phyloP scores from a whole-genome alignment of 2,329 filamentous ascomycete genomes.

The Colletotrichum sublineola region DNA sequence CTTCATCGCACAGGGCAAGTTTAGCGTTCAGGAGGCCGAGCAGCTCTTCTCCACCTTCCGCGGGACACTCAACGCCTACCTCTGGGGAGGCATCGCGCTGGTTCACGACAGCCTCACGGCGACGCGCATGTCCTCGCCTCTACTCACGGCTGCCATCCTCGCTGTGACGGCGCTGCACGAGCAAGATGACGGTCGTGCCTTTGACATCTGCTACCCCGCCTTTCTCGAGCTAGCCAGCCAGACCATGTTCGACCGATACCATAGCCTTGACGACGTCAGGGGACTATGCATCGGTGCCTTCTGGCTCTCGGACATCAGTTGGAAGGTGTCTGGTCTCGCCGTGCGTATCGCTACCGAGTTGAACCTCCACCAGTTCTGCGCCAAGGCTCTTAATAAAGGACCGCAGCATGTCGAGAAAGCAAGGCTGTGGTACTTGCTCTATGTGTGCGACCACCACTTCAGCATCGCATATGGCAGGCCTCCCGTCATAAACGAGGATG shows the following conservation, averaged over 20 bases:
- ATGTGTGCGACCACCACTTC: slow-evolving; percentile 76
- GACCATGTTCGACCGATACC: slow-evolving; percentile 66
- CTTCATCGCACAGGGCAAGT: slow-evolving; percentile 49
- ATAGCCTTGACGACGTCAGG: slow-evolving; percentile 70
- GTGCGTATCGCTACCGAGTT: slow-evolving; percentile 71
- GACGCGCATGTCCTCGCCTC: slow-evolving; percentile 48
- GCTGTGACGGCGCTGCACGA: slow-evolving; percentile 50
- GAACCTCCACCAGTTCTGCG: slow-evolving; percentile 67
- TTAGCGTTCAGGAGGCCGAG: slow-evolving; percentile 48
- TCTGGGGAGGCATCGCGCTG: slow-evolving; percentile 51
- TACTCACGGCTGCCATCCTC: slow-evolving; percentile 51
- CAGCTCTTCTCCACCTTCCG: slow-evolving; percentile 48
- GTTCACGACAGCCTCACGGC: slow-evolving; percentile 48
- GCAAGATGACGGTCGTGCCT: slow-evolving; percentile 57
- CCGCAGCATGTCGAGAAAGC: slow-evolving; percentile 67
- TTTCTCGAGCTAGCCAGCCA: slow-evolving; percentile 69
- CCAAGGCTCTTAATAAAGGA: slow-evolving; percentile 59
- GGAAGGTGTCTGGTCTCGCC: slow-evolving; percentile 71
- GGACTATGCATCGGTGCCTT: slow-evolving; percentile 74
- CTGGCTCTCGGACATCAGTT: slow-evolving; percentile 69
- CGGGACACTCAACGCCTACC: slow-evolving; percentile 50
- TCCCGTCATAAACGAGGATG: slow-evolving; percentile 70
- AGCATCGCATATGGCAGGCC: slow-evolving; percentile 72
- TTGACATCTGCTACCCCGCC: slow-evolving; percentile 69
- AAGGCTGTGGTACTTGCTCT: slow-evolving; percentile 73